These are phyloP conservation scores for Pseudogymnoascus sp. DNA, from an alignment of 2,329 filamentous ascomycete genomes.

Conservation along the genomic window DNA sequence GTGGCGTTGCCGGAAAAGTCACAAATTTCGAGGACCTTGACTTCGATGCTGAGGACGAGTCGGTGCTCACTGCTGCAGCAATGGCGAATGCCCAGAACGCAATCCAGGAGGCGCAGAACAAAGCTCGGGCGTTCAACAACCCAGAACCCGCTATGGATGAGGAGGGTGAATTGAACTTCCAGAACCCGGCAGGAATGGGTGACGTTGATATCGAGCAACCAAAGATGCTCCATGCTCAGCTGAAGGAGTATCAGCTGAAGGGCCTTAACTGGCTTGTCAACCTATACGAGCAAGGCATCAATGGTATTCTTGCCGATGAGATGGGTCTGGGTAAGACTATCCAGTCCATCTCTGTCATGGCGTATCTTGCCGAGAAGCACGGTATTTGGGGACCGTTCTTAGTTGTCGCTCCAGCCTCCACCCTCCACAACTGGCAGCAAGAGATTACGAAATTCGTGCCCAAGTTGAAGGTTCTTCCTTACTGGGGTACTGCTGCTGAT, in stretches of 20 bases:
- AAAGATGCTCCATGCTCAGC: slow-evolving; percentile 81
- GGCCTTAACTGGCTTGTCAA: slow-evolving; percentile 99
- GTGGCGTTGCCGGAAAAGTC: slow-evolving; percentile 58
- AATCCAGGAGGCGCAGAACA: slow-evolving; percentile 86
- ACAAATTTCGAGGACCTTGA: slow-evolving; percentile 91
- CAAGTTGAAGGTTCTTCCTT: slow-evolving; percentile 86
- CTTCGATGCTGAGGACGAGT: slow-evolving; percentile 92
- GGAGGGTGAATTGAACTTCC: slow-evolving; percentile 98
- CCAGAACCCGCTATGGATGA: slow-evolving; percentile 66
- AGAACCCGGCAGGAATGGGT: slow-evolving; percentile 91
- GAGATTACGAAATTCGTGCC: slow-evolving; percentile 95
- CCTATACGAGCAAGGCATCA: slow-evolving; percentile 98
- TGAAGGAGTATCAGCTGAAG: slow-evolving; percentile 98
- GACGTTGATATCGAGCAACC: slow-evolving; percentile 92
- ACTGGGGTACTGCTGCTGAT: slow-evolving; percentile 92
- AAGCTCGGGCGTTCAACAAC: slow-evolving; percentile 87
- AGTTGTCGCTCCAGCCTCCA: slow-evolving; percentile 91
- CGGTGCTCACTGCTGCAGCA: slow-evolving; percentile 68
- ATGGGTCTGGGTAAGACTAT: slow-evolving; percentile 99
- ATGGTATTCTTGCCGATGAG: slow-evolving; percentile 95
- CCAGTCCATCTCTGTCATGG: slow-evolving; percentile 98
- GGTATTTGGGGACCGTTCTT: slow-evolving; percentile 98
- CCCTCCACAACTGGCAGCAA: slow-evolving; percentile 98
- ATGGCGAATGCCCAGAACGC: slow-evolving; percentile 95
- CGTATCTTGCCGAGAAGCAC: slow-evolving; percentile 92